Evolutionary conservation across 495 filamentous ascomycete genomes (phyloP).

Genomic region (Clohesyomyces aquaticus): DNA sequence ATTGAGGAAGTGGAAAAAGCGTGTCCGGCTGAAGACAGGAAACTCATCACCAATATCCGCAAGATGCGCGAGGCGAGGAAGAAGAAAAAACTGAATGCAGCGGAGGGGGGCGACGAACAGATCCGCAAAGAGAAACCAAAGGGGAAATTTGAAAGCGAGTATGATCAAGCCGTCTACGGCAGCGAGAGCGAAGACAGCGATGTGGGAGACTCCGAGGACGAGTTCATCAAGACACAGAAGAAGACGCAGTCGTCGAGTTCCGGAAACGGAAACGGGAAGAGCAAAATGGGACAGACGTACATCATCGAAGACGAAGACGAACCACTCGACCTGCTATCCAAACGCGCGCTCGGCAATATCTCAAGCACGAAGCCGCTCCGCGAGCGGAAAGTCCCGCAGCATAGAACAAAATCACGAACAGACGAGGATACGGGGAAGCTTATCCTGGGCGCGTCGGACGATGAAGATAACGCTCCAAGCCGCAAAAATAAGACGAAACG

Average conservation of each 20-base stretch:
- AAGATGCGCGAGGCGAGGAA: constrained; percentile 89
- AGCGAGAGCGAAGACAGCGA: constrained; percentile 66
- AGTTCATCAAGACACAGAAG: constrained; percentile 54
- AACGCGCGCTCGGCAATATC: constrained; percentile 86
- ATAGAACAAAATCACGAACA: constrained; percentile 67
- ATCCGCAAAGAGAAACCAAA: constrained; percentile 47
- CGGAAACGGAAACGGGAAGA: constrained; percentile 56
- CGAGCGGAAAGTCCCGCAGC: constrained; percentile 45
- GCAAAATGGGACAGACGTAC: constrained; percentile 58
- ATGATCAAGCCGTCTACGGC: constrained; percentile 92
- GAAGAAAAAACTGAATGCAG: constrained; percentile 68
- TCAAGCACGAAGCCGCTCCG: constrained; percentile 82
- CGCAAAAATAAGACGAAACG: constrained; percentile 19
- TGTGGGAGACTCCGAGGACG: constrained; percentile 53
- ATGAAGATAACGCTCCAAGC: constrained; percentile 5
- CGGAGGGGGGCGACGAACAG: constrained; percentile 35
- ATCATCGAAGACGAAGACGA: constrained; percentile 93
- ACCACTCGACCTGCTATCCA: constrained; percentile 88
- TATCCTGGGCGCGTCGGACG: constrained; percentile 65
- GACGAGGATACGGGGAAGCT: constrained; percentile 83
- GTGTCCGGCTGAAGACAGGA: constrained; percentile 82
- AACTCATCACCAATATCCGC: constrained; percentile 88
- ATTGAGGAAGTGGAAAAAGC: constrained; percentile 72
- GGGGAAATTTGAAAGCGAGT: constrained; percentile 81
- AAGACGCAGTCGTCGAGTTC: too few relatives aligned